Conservation (phyloP, 805 yeast species). For the Candida peoriensis region DNA sequence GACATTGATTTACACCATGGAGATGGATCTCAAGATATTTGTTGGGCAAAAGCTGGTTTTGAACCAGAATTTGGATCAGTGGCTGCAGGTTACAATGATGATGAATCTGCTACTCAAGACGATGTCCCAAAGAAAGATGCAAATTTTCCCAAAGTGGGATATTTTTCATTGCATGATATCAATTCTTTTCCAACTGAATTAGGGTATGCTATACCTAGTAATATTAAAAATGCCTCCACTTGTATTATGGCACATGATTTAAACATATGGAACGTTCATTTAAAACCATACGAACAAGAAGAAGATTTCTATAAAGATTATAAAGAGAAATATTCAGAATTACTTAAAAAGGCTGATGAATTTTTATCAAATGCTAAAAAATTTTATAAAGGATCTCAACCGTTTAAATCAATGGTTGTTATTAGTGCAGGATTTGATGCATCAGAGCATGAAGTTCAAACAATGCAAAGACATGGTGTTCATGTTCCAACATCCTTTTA, state of each 20-base stretch:
- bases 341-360: conserved; percentile 63
- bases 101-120: conserved; percentile 29
- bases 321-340: conserved; percentile 50
- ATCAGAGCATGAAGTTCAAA: conserved; percentile 72
- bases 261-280: conserved; percentile 80
- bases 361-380: conserved; percentile 47
- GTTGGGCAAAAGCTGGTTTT: conserved; percentile 74
- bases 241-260: conserved; percentile 74
- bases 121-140: conserved; percentile 37
- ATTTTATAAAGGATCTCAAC: conserved; percentile 19
- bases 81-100: conserved; percentile 21
- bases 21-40: conserved; percentile 82
- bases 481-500: conserved; percentile 80
- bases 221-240: conserved; percentile 70
- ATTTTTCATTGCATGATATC: conserved; percentile 79
- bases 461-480: conserved; percentile 81
- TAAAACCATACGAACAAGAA: conserved; percentile 57
- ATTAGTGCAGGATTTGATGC: conserved; percentile 89
- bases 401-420: conserved; percentile 55
- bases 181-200: conserved; percentile 81
- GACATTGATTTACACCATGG: conserved; percentile 89
- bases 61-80: conserved; percentile 41
- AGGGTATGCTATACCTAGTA: conserved; percentile 69
- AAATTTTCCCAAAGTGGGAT: conserved; percentile 61
- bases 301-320: conserved; percentile 64